Evolutionary conservation across 2,329 filamentous ascomycete species (phyloP).

Genomic region (Xylariales sp.): DNA sequence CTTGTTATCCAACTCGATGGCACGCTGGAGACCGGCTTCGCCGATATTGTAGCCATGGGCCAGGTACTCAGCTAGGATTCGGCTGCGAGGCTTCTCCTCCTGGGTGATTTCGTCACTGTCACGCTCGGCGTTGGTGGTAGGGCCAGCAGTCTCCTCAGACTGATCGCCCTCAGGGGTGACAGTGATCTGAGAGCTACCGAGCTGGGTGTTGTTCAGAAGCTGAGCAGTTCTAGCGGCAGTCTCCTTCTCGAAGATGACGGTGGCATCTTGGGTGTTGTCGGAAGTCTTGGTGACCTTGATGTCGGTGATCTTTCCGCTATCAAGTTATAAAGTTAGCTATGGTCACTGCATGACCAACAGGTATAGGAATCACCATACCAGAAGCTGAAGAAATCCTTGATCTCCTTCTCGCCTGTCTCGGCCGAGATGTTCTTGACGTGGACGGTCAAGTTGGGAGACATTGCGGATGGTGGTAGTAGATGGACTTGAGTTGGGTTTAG

Average conservation of each 20-base stretch:
- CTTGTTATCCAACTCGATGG: slow-evolving; percentile 82
- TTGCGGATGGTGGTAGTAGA: slow-evolving; percentile 29
- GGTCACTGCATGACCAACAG: neutral
- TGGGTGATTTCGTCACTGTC: slow-evolving; percentile 72
- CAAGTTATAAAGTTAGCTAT: slow-evolving; percentile 3
- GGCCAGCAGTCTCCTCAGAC: slow-evolving; percentile 57
- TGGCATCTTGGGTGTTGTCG: slow-evolving; percentile 72
- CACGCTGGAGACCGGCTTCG: slow-evolving; percentile 69
- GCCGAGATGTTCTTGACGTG: slow-evolving; percentile 84
- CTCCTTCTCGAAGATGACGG: slow-evolving; percentile 95
- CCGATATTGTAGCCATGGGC: slow-evolving; percentile 88
- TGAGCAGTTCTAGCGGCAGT: slow-evolving; percentile 95
- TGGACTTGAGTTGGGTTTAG: too few relatives aligned
- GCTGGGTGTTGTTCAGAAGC: slow-evolving; percentile 93
- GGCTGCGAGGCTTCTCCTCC: slow-evolving; percentile 92
- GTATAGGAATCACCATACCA: slow-evolving; percentile 52
- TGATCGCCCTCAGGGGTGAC: slow-evolving; percentile 63
- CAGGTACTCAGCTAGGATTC: slow-evolving; percentile 94
- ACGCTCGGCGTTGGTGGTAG: slow-evolving; percentile 50
- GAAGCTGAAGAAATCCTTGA: slow-evolving; percentile 97
- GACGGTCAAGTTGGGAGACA: slow-evolving; percentile 62
- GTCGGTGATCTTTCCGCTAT: slow-evolving; percentile 83
- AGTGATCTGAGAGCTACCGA: slow-evolving; percentile 79
- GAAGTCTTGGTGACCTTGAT: slow-evolving; percentile 66
- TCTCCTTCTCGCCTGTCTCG: slow-evolving; percentile 81